Base-by-base conservation (phyloP, 257 asterid species). In the Ilex aquifolium region DNA sequence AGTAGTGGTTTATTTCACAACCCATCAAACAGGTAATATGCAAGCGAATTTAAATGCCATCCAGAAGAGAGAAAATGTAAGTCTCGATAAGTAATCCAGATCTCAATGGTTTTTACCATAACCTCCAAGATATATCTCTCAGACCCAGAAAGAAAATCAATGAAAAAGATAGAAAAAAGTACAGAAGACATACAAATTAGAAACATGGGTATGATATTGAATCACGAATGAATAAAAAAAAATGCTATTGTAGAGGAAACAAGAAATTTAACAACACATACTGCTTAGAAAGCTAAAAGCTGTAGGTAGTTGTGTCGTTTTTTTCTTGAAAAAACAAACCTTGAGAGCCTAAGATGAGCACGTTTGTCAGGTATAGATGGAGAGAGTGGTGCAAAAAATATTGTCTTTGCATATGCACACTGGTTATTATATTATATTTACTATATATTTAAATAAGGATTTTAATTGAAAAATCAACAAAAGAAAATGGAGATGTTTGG, bases 401-500 rank as follows among this genome's bases (percentile, higher is more conserved):
- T 32, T 56, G 55, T 58, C 65, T 63, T 61, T 62, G 63, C 57
- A 63, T 52, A n/a, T 51, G 31, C 57, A 50, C 59, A 15, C 50
- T 57, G 62, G 31, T 63, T 61, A 46, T 40, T 36, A 8, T 36
- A 36, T 4, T 36, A 36, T 36, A 36, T 0, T 36, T 36, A 36
- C 42, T 36, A 36, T 36, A 36, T 36, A 36, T 36, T 4, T 36
- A 36, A 4, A 36, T 36, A 36, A 36, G 42, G 1, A 36, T 36
- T 36, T 49, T 54, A 32, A 53, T 54, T 65, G 9, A 2, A 16
- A 64, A 53, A 4, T 16, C 6, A 13, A 64, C 30, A 31, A 8
- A 14, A 44, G 12, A 60, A 42, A 55, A 55, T 32, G 44, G 64
- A 29, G 73, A 66, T 53, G 69, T 68, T 72, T 69, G 81, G 83